These are phyloP conservation scores for Cladosporium sp. DNA, from an alignment of 2,329 filamentous ascomycete species.

Conservation along the genomic window DNA sequence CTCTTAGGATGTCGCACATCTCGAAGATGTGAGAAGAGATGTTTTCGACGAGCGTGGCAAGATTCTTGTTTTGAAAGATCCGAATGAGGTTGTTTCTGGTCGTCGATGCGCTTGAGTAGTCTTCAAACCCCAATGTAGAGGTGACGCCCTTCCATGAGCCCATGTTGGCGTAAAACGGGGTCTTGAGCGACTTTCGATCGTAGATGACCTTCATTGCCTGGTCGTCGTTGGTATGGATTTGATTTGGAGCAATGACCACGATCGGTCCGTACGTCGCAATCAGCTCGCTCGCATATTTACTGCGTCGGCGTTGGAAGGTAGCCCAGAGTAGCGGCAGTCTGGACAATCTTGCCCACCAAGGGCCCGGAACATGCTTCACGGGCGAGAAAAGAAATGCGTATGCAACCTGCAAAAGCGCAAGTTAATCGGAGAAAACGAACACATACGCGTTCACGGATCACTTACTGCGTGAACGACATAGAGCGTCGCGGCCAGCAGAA, in stretches of 20 bases:
- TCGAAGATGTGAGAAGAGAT: too few relatives aligned
- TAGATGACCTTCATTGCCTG: slow-evolving; percentile 18
- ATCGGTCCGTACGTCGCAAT: slow-evolving; percentile 16
- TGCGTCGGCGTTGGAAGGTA: slow-evolving; percentile 14
- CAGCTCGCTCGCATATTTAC: slow-evolving; percentile 13
- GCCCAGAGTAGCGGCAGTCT: slow-evolving; percentile 15
- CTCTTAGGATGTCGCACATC: too few relatives aligned
- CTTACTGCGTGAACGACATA: too few relatives aligned
- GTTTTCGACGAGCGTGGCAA: too few relatives aligned
- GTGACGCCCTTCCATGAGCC: slow-evolving; percentile 19
- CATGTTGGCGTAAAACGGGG: slow-evolving; percentile 18
- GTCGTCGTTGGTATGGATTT: slow-evolving; percentile 18
- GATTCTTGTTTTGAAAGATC: too few relatives aligned
- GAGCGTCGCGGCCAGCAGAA: too few relatives aligned
- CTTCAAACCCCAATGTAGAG: slow-evolving; percentile 16
- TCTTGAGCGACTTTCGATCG: slow-evolving; percentile 15
- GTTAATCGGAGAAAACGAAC: too few relatives aligned
- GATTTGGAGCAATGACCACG: slow-evolving; percentile 20
- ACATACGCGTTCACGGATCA: too few relatives aligned
- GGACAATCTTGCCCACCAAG: too few relatives aligned
- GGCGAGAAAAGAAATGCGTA: too few relatives aligned
- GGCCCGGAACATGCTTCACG: too few relatives aligned
- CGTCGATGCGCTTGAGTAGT: slow-evolving; percentile 15
- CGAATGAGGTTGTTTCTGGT: slow-evolving; percentile 19
- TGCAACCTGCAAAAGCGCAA: too few relatives aligned